phyloP scores from a whole-genome alignment of 1,284 basidiomycete genomes.

The Golubevia sp. region DNA sequence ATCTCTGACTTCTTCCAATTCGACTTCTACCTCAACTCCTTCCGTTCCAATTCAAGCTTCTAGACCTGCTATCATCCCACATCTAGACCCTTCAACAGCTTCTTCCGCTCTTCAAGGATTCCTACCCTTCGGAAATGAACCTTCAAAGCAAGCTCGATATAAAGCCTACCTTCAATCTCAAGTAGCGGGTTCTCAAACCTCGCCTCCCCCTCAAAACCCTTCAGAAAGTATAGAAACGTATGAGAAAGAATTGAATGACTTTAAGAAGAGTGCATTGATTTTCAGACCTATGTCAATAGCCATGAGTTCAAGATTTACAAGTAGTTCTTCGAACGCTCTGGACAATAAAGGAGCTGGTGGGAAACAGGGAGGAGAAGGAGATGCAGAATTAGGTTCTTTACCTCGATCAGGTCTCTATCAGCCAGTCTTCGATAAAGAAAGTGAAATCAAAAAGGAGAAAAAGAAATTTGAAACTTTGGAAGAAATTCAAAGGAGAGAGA shows the following conservation, averaged over 20 bases:
- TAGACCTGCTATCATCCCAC: slow-evolving; percentile 66
- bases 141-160: slow-evolving; percentile 82
- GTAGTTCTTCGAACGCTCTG: slow-evolving; percentile 67
- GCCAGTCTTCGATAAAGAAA: slow-evolving; percentile 69
- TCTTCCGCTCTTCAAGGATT: slow-evolving; percentile 85
- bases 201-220: slow-evolving; percentile 6
- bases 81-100: slow-evolving; percentile 76
- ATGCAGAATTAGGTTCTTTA: slow-evolving; percentile 64
- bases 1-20: slow-evolving; percentile 60
- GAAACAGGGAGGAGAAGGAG: slow-evolving; percentile 64
- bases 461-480: slow-evolving; percentile 16
- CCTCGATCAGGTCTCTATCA: slow-evolving; percentile 71
- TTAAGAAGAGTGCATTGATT: slow-evolving; percentile 80
- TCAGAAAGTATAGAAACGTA: slow-evolving; percentile 65
- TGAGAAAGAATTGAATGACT: slow-evolving; percentile 81
- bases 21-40: slow-evolving; percentile 63
- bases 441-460: slow-evolving; percentile 33
- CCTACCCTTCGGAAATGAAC: slow-evolving; percentile 81
- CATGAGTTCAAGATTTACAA: slow-evolving; percentile 88
- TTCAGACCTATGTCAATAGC: slow-evolving; percentile 90
- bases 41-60: too few species aligned
- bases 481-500: slow-evolving; percentile 62
- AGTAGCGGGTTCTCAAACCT: slow-evolving; percentile 62
- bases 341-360: slow-evolving; percentile 64
- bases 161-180: slow-evolving; percentile 78